Conservation (phyloP, 257 asterid species). For the Handroanthus guayacan region DNA sequence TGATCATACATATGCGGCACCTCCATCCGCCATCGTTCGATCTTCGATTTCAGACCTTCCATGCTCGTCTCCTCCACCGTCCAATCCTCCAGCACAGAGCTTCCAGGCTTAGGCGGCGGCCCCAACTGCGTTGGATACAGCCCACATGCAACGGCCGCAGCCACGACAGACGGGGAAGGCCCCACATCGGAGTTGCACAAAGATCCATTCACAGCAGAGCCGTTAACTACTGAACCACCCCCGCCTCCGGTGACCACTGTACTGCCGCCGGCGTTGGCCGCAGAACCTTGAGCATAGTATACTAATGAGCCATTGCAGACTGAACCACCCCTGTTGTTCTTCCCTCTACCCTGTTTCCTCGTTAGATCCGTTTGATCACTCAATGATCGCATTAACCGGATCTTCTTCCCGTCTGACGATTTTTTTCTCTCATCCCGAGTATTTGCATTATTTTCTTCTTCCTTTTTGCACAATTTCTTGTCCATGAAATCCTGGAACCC, state of each 20-base stretch:
- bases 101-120: slow-evolving; percentile 42
- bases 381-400: slow-evolving; percentile 42
- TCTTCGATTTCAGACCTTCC: slow-evolving; percentile 43
- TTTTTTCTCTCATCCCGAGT: neutral
- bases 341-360: slow-evolving; percentile 26
- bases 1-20: slow-evolving; percentile 31
- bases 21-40: slow-evolving; percentile 51
- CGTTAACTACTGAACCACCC: slow-evolving; percentile 30
- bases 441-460: neutral
- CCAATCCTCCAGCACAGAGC: slow-evolving; percentile 60
- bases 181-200: slow-evolving; percentile 57
- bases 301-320: slow-evolving; percentile 35
- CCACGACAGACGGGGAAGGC: slow-evolving; percentile 60
- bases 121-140: slow-evolving; percentile 48
- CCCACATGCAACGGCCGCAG: slow-evolving; percentile 52
- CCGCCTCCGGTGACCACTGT: slow-evolving; percentile 2
- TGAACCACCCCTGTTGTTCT: slow-evolving; percentile 22
- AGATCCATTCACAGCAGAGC: slow-evolving; percentile 54
- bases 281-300: slow-evolving; percentile 26
- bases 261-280: slow-evolving; percentile 1
- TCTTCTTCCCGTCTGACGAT: slow-evolving; percentile 15
- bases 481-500: slow-evolving; percentile 41
- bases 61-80: slow-evolving; percentile 42
- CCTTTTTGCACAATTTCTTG: slow-evolving; percentile 22
- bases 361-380: slow-evolving; percentile 50